Evolutionary conservation across 441 rosid species (phyloP), one percentile per base, ranked within the genome.

Genomic region (Macaranga tanarius): DNA sequence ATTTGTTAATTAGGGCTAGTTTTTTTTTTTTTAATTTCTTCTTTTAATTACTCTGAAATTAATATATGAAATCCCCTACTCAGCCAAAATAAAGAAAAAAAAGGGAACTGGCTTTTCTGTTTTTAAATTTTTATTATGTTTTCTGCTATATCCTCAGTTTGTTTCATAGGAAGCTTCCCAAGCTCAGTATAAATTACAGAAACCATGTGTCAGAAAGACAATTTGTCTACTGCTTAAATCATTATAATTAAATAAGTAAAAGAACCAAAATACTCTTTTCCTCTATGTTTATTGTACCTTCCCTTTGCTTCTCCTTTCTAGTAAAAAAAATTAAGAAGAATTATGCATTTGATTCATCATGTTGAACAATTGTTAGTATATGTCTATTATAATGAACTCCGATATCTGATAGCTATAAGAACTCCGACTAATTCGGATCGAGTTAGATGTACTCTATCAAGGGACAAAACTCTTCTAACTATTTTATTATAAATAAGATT

Each of bases 141-240:
- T 20, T 13, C 48, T 42, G 31, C 31, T 61, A 25, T 47, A 34
- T 34, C 4, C 6, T 34, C 7, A 3, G 38, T 19, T 72, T 22
- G 64, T 63, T 72, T 62, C 62, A 63, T 52, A 38, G 70, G 73
- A 73, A 73, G 80, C 70, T 68, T 73, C 73, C 72, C 65, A 47
- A 38, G 45, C 60, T 72, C 57, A 34, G 69, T 68, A 56, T 56
- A 62, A 52, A 55, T 72, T 77, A 65, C 79, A 47, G 79, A 70
- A 58, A 59, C 47, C 34, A 54, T 71, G 67, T 76, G 75, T 71
- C 75, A 71, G 75, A 72, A 52, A 73, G 74, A 55, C 70, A 61
- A 73, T 75, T 54, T 81, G 76, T 75, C 73, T 65, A 68, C 67
- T 72, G 60, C 25, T 72, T 61, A 28, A 48, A 48, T 60, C 62